Evolutionary conservation across 75 land plant species (phyloP).

Genomic region (Azolla pinnata): DNA sequence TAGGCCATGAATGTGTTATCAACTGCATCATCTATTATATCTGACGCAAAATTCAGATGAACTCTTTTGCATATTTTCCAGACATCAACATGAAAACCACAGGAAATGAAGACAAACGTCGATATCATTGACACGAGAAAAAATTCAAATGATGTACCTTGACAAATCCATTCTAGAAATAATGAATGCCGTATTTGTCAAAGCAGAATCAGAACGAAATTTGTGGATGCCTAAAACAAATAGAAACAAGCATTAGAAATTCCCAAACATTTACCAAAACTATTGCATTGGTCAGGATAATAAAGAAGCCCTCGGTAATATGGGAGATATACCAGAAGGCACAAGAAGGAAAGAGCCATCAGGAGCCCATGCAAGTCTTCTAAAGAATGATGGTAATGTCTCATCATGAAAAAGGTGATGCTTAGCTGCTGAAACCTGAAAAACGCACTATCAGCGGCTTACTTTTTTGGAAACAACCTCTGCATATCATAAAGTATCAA

Average conservation of each 20-base stretch:
- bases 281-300: too few relatives aligned
- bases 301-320: background rate
- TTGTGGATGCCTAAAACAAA: conserved; percentile 52
- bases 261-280: too few relatives aligned
- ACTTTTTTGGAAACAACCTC: background rate
- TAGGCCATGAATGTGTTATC: too few relatives aligned
- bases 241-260: conserved; percentile 5
- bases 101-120: too few relatives aligned
- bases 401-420: conserved; percentile 87
- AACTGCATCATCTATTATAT: too few relatives aligned
- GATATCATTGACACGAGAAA: background rate
- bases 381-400: conserved; percentile 87
- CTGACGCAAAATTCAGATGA: too few relatives aligned
- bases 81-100: too few relatives aligned
- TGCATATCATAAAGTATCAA: background rate
- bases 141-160: conserved; percentile 28
- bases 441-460: background rate
- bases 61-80: too few relatives aligned
- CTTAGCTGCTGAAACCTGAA: conserved; percentile 27
- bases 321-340: conserved; percentile 65
- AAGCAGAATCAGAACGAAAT: conserved; percentile 29
- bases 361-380: conserved; percentile 93
- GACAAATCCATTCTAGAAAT: conserved; percentile 79
- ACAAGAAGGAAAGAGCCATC: conserved; percentile 88
- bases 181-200: conserved; percentile 60